phyloP scores from a whole-genome alignment of 1,284 basidiomycete genomes.

The Cystobasidium slooffiae region DNA sequence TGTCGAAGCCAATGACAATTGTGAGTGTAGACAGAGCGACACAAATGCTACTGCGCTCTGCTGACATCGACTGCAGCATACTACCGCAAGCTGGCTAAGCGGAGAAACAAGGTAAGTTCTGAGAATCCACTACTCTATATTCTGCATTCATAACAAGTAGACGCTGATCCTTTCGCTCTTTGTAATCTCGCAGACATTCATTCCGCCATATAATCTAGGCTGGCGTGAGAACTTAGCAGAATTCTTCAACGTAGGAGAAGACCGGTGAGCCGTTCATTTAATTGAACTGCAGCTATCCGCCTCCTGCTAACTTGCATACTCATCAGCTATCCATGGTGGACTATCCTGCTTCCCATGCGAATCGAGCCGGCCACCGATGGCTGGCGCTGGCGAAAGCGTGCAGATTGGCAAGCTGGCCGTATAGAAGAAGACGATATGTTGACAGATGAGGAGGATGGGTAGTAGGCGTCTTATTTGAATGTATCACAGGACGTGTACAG shows the following conservation, averaged over 20 bases:
- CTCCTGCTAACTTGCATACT: constrained; percentile 11
- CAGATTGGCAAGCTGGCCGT: constrained; percentile 62
- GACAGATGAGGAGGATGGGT: constrained; percentile 62
- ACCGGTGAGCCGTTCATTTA: constrained; percentile 63
- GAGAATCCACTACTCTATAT: too few relatives aligned
- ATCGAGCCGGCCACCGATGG: constrained; percentile 85
- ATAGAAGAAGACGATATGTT: constrained; percentile 61
- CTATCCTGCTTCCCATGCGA: constrained; percentile 78
- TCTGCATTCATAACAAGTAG: too few relatives aligned
- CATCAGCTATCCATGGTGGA: constrained; percentile 59
- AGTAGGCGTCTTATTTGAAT: not conserved
- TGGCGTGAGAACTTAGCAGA: constrained; percentile 71
- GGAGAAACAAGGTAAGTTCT: constrained; percentile 60
- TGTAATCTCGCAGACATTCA: constrained; percentile 64
- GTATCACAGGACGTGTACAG: not conserved
- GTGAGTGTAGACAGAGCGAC: constrained; percentile 39
- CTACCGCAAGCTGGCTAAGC: constrained; percentile 72
- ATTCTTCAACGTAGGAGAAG: constrained; percentile 84
- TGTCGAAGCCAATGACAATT: constrained; percentile 88
- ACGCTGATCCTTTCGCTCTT: not conserved
- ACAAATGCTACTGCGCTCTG: not conserved
- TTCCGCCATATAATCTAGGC: constrained; percentile 91
- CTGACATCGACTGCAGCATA: constrained; percentile 57
- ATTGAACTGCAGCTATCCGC: not conserved
- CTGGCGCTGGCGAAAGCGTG: constrained; percentile 72